A percentile compares a stretch with the other conserved stretches of the same genome.
phyloP scores from a whole-genome alignment of 1,284 basidiomycete genomes.

The Macrocybe sp. region DNA sequence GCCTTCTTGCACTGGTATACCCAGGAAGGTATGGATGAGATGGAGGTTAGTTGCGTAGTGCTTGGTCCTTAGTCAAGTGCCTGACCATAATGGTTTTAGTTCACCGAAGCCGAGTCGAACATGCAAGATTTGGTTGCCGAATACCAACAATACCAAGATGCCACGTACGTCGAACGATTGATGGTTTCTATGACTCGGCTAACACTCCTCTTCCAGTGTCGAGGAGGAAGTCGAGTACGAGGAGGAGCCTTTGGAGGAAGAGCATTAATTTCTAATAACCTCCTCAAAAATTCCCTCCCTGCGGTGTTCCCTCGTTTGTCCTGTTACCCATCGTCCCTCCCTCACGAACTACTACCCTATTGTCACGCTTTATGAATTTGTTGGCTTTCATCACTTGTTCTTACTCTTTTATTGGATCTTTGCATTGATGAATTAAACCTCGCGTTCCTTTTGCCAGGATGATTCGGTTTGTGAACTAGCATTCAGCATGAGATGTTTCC shows the following conservation, averaged over 20 bases:
- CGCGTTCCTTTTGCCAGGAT: too few species aligned
- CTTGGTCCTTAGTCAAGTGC: background rate
- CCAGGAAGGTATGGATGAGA: constrained; percentile 99
- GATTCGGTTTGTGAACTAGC: too few species aligned
- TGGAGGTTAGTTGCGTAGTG: constrained; percentile 58
- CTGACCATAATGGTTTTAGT: constrained; percentile 34
- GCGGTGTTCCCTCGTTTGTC: constrained; percentile 12
- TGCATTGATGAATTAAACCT: constrained; percentile 16
- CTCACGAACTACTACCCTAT: constrained; percentile 21
- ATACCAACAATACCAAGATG: constrained; percentile 97
- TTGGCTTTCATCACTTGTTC: constrained; percentile 8
- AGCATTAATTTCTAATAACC: constrained; percentile 32
- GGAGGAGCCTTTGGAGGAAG: constrained; percentile 65
- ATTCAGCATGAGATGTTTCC: too few species aligned
- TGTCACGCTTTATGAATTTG: constrained; percentile 27
- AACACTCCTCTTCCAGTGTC: constrained; percentile 35
- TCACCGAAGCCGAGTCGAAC: constrained; percentile 95
- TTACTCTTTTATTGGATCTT: constrained; percentile 24
- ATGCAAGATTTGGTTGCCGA: constrained; percentile 94
- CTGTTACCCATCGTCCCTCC: constrained; percentile 17
- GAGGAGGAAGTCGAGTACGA: constrained; percentile 84
- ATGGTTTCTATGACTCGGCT: background rate
- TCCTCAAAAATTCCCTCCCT: constrained; percentile 12
- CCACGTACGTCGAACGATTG: constrained; percentile 52
- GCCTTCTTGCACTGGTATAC: constrained; percentile 99